Evolutionary conservation across 2,329 filamentous ascomycete species (phyloP).

Genomic region (Periconia sp.): DNA sequence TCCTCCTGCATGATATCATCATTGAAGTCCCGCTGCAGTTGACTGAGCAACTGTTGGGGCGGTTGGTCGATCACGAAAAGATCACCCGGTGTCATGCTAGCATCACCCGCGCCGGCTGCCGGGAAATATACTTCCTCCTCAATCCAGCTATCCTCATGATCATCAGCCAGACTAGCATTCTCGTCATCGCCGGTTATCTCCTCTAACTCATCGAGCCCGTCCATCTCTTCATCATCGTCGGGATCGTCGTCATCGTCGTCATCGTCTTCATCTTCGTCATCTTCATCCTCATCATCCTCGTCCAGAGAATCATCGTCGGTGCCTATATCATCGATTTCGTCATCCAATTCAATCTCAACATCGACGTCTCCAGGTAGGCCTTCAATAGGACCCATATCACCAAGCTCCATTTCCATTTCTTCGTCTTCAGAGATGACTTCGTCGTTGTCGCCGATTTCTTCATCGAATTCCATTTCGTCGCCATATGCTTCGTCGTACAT

Average conservation of each 20-base stretch:
- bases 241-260: constrained; percentile 58
- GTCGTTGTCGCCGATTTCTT: constrained; percentile 68
- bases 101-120: constrained; percentile 51
- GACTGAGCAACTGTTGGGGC: constrained; percentile 38
- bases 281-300: constrained; percentile 59
- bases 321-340: constrained; percentile 61
- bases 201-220: constrained; percentile 46
- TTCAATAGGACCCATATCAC: constrained; percentile 74
- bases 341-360: constrained; percentile 85
- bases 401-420: constrained; percentile 84
- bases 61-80: constrained; percentile 41
- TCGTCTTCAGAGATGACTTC: constrained; percentile 82
- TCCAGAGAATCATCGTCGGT: constrained; percentile 57
- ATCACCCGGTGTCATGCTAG: constrained; percentile 52
- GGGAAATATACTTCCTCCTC: constrained; percentile 53
- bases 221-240: constrained; percentile 50
- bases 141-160: constrained; percentile 42
- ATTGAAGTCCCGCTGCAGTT: constrained; percentile 51
- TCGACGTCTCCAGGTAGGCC: constrained; percentile 66
- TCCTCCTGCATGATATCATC: constrained; percentile 63
- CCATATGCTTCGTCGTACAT: constrained; percentile 92
- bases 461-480: constrained; percentile 91
- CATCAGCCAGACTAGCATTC: constrained; percentile 47
- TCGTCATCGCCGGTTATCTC: constrained; percentile 53
- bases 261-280: constrained; percentile 50